These are phyloP conservation scores for Ustilago esculenta DNA, from an alignment of 1,284 basidiomycete species.

Conservation along the genomic window DNA sequence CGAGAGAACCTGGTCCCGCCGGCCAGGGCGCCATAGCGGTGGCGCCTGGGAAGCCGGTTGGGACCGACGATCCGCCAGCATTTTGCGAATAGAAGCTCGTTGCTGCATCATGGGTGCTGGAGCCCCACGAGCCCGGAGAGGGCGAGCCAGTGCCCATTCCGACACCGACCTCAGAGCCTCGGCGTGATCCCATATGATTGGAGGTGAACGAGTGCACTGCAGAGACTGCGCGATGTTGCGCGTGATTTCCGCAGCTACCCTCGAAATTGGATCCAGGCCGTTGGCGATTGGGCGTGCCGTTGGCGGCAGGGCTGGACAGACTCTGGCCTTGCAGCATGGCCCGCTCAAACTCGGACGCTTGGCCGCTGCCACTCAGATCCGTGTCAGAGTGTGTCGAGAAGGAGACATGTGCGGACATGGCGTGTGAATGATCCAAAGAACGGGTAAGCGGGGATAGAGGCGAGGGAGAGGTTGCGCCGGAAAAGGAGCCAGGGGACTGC, in stretches of 20 bases:
- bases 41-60: conserved; percentile 46
- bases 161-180: conserved; percentile 28
- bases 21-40: conserved; percentile 47
- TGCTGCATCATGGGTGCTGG: conserved; percentile 9
- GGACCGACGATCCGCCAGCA: conserved; percentile 38
- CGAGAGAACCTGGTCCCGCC: conserved; percentile 28
- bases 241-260: conserved; percentile 1
- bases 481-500: conserved; percentile 9
- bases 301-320: conserved; percentile 7
- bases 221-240: conserved; percentile 30
- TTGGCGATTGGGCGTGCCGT: conserved; percentile 13
- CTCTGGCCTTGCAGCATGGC: conserved; percentile 26
- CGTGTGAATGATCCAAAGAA: conserved; percentile 5
- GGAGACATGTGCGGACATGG: conserved; percentile 13
- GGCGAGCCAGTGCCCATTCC: conserved; percentile 7
- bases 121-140: conserved; percentile 6
- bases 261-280: conserved; percentile 17
- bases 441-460: conserved; percentile 11
- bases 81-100: conserved; percentile 17
- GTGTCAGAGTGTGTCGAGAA: conserved; percentile 21
- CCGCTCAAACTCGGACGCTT: conserved; percentile 23
- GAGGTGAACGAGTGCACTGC: conserved; percentile 26
- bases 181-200: conserved; percentile 14
- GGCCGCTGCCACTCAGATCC: background rate
- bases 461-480: conserved; percentile 23